Conservation (phyloP, 441 rosid species). For the Hypseocharis bilobata region DNA sequence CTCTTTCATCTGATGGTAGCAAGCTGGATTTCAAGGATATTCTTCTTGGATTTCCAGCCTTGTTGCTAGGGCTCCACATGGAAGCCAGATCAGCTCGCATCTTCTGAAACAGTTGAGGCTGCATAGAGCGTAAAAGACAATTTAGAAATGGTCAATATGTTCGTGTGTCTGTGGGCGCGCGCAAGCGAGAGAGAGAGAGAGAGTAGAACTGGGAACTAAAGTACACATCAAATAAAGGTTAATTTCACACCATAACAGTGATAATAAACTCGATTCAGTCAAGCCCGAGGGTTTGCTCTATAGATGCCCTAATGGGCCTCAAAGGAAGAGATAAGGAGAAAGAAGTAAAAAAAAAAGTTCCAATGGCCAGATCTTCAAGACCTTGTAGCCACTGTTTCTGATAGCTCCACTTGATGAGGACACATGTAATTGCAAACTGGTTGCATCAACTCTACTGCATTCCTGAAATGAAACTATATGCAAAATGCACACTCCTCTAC, state of each 20-base stretch:
- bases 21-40: constrained; percentile 28
- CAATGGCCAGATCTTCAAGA: no score
- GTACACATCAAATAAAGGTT: background rate
- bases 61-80: constrained; percentile 52
- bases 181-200: background rate
- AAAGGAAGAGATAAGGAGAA: no score
- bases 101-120: constrained; percentile 58
- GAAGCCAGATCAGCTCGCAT: constrained; percentile 62
- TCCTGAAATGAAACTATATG: no score
- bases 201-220: background rate
- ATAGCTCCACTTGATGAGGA: no score
- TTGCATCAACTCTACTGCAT: no score
- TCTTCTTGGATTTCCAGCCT: constrained; percentile 40
- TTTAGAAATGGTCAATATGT: background rate
- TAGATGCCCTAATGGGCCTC: background rate
- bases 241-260: constrained; percentile 4
- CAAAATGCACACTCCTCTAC: no score
- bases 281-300: background rate
- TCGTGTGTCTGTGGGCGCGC: background rate
- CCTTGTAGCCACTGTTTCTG: no score
- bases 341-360: no score
- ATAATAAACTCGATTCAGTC: background rate
- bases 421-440: no score
- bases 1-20: constrained; percentile 23
- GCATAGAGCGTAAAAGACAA: constrained; percentile 17